Evolutionary conservation across 345 rosid species (phyloP), one percentile per base, ranked within the genome.

Genomic region (Arabidopsis arenosa): DNA sequence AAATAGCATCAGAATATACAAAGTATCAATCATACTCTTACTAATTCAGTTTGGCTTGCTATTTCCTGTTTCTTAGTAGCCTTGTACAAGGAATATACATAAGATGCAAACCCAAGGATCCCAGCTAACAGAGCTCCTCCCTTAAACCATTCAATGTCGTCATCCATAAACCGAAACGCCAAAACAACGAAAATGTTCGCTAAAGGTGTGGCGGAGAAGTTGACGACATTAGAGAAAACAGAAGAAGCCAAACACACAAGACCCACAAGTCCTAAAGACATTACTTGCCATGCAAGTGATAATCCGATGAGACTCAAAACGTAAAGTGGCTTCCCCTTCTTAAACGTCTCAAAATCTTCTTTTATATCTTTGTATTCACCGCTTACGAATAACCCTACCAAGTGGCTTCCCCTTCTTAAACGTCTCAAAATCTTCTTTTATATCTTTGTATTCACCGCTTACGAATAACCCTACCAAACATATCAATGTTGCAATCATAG

Each of bases 191-290:
- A 14, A 21, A 80, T 56, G 30, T 71, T 78, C 0, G 73, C 66
- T n/a, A 83, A 56, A 12, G 84, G 80, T 44, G 73, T 9, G 1
- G 62, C 51, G 4, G 35, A 64, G 72, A 80, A 73, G 37, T 60
- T 77, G 2, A 75, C 79, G 33, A 78, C 79, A 53, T 78, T 80
- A 59, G 84, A 83, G 80, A 83, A 83, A 17, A 83, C 57, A 58
- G 82, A 67, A 71, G 86, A 80, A 18, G 28, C 79, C 66, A 80
- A 47, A 71, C 60, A 78, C 49, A 80, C 76, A 32, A 80, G 73
- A 32, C 84, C 86, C 74, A 80, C 79, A 4, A 78, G 62, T 21
- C 84, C 86, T 12, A 83, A 59, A 0, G 82, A 71, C 60, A 66
- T 70, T 43, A 80, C 79, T 70, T 80, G 82, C 76, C 76, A 80